Evolutionary conservation across 2,329 filamentous ascomycete species (phyloP).

Genomic region (Venturia nashicola): DNA sequence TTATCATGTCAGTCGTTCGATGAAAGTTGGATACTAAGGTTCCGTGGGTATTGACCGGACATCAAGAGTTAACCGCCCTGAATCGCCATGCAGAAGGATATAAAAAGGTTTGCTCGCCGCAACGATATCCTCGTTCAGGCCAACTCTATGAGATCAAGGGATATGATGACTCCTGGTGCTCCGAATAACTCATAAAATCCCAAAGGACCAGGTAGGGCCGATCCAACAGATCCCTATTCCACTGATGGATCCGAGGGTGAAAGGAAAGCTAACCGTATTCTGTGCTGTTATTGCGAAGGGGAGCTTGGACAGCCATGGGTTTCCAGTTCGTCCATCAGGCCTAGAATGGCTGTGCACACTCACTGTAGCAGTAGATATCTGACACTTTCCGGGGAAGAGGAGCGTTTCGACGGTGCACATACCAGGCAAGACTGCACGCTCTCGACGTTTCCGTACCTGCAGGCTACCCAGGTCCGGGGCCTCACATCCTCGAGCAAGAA

Average conservation of each 20-base stretch:
- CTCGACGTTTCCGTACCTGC: too few species aligned
- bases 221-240: too few species aligned
- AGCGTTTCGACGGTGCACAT: too few species aligned
- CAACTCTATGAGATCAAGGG: background rate
- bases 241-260: background rate
- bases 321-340: background rate
- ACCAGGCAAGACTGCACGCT: too few species aligned
- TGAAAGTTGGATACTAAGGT: background rate
- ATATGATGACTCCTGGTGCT: too few species aligned
- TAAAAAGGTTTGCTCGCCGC: background rate
- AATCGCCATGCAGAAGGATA: background rate
- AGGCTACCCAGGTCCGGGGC: too few species aligned
- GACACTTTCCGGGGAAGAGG: background rate
- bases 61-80: too few species aligned
- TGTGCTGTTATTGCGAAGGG: background rate
- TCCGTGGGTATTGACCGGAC: background rate
- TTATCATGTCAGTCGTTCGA: too few species aligned
- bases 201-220: background rate
- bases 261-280: background rate
- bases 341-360: background rate
- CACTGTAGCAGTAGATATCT: background rate
- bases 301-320: background rate
- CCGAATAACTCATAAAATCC: background rate
- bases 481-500: too few species aligned
- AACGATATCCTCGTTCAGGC: background rate